Conservation (phyloP, 768 basidiomycete species). For the Amanita brunnescens region DNA sequence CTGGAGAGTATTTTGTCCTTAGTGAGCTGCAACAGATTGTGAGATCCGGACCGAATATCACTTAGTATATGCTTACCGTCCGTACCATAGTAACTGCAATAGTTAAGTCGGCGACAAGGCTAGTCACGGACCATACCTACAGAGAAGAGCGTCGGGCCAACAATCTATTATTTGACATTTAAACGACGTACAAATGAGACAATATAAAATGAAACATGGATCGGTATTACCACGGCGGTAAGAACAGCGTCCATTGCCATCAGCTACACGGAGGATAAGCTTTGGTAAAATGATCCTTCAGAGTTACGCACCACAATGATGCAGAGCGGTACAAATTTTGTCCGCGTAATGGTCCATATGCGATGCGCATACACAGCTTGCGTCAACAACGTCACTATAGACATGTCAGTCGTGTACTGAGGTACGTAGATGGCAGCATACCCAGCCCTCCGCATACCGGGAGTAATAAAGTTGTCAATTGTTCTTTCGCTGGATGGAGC, state of each 20-base stretch:
- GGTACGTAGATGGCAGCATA: neutral
- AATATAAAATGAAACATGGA: neutral
- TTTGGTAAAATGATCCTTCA: neutral
- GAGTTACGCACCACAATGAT: conserved; percentile 5
- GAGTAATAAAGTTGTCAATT: neutral
- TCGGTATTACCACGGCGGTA: neutral
- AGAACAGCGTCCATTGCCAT: neutral
- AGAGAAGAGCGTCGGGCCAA: neutral
- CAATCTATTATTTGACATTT: neutral
- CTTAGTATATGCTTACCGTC: conserved; percentile 16
- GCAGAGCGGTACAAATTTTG: conserved; percentile 4
- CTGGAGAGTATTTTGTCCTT: conserved; percentile 18
- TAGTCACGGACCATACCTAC: conserved; percentile 22
- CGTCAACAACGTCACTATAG: neutral
- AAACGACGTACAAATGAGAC: neutral
- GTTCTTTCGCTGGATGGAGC: neutral
- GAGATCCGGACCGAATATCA: neutral
- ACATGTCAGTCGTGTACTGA: neutral
- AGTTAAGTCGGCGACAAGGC: conserved; percentile 21
- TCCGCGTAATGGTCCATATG: conserved; percentile 19
- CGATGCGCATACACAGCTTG: conserved; percentile 21
- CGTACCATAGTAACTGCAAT: conserved; percentile 24
- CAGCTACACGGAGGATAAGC: neutral
- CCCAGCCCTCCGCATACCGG: neutral
- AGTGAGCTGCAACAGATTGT: conserved; percentile 10